Evolutionary conservation across 2,329 filamentous ascomycete genomes (phyloP), one percentile per base, ranked within the genome.

Genomic region (Myriangium duriaei): DNA sequence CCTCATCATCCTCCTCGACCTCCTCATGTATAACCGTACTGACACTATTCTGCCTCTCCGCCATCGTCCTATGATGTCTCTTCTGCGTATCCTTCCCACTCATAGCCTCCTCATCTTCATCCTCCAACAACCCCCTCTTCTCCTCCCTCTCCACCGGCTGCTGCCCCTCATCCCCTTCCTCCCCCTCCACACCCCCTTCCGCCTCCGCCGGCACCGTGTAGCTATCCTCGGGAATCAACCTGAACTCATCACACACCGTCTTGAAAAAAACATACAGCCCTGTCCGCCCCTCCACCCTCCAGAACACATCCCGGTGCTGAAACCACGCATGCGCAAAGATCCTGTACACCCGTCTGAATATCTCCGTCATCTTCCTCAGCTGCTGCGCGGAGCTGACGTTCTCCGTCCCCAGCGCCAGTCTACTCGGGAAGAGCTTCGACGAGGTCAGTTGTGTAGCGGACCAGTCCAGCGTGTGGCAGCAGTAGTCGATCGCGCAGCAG

Each of bases 291-390:
- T 98, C 91, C 1, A 96, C 80, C 29, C 82, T 77, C 86, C 88
- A 96, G 59, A 96, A 98, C 37, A 95, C 84, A 39, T 81, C 81
- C 32, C 87, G 76, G 59, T 98, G 91, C 62, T 95, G 86, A 59
- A 95, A 98, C 91, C 91, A 98, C 5, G 91, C 91, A 57, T 98
- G 91, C 32, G 91, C 91, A 56, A 96, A 98, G 60, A 98, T 96
- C 43, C 91, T 76, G 59, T 98, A 93, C 34, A 96, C 74, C 11
- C 91, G 74, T 40, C 91, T 75, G 61, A 98, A 96, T 40, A 98
- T 88, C 57, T 95, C 96, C 49, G 88, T 81, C 42, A 98, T 68
- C 57, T 92, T 88, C 59, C 85, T 84, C 42, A 81, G 68, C 40
- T 83, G 82, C 30, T 66, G 55, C 72, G 52, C 38, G 18, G 40